Conservation (phyloP, 148 eudicot genomes). For the Diospyros lotus region DNA sequence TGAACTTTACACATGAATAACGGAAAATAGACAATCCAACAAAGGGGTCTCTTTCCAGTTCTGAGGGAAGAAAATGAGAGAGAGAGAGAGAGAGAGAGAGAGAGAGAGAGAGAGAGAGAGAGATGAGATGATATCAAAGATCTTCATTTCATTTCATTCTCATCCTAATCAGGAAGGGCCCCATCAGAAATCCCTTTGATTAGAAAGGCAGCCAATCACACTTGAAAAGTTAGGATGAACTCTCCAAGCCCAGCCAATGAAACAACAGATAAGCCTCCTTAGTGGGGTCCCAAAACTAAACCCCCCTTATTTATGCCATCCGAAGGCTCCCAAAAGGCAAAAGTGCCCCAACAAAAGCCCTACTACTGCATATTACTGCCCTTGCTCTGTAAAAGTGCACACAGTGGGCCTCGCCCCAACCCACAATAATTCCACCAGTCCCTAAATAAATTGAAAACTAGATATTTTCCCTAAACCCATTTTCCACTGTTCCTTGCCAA, state of each 20-base stretch:
- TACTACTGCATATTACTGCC: conserved; percentile 6
- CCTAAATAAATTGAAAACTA: not conserved
- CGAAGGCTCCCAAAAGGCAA: conserved; percentile 16
- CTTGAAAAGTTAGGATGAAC: conserved; percentile 33
- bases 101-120: not conserved
- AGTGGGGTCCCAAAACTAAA: conserved; percentile 42
- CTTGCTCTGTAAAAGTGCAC: conserved; percentile 35
- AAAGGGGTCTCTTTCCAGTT: not conserved
- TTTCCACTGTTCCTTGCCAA: not conserved
- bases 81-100: not conserved
- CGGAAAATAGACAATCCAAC: not conserved
- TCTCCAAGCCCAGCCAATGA: conserved; percentile 50
- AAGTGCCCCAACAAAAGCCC: conserved; percentile 9
- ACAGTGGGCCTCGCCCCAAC: conserved; percentile 20
- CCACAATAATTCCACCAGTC: conserved; percentile 16
- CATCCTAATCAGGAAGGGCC: conserved; percentile 24
- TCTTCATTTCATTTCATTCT: conserved; percentile 10
- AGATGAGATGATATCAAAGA: not conserved
- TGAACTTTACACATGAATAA: not conserved
- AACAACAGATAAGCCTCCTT: conserved; percentile 49
- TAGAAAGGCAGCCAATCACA: conserved; percentile 50
- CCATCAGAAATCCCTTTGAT: conserved; percentile 47
- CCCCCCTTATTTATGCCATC: not conserved
- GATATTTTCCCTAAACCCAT: conserved; percentile 8
- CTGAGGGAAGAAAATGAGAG: not conserved